A percentile compares a stretch with the other conserved stretches of the same genome.
These are phyloP conservation scores for Boletus subparvulus DNA, from an alignment of 768 basidiomycete species.

Conservation along the genomic window DNA sequence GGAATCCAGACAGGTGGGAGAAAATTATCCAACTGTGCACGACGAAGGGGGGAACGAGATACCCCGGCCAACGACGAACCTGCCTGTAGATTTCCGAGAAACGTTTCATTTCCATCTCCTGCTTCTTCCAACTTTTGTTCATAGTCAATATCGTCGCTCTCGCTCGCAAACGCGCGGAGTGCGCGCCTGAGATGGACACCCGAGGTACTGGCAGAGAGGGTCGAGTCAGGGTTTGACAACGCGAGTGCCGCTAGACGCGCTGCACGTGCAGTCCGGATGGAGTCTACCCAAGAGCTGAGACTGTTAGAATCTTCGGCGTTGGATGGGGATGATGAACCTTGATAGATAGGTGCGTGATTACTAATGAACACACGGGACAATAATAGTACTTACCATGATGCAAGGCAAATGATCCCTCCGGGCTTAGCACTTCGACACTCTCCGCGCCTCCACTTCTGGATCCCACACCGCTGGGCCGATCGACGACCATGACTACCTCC, in stretches of 20 bases:
- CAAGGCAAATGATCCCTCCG: conserved; percentile 72
- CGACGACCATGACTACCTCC: conserved; percentile 60
- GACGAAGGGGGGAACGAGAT: conserved; percentile 16
- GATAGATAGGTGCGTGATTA: background rate
- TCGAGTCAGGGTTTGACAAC: conserved; percentile 74
- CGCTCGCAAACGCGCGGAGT: conserved; percentile 69
- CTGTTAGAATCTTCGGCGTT: conserved; percentile 1
- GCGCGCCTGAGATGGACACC: conserved; percentile 73
- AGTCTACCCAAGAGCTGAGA: conserved; percentile 62
- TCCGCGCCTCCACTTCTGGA: conserved; percentile 42
- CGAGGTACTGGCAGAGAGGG: conserved; percentile 73
- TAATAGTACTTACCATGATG: conserved; percentile 53
- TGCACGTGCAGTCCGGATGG: conserved; percentile 68
- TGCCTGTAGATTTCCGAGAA: background rate
- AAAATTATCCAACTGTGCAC: conserved; percentile 49
- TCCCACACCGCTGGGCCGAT: conserved; percentile 22
- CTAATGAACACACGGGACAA: background rate
- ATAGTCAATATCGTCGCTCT: conserved; percentile 29
- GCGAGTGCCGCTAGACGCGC: conserved; percentile 70
- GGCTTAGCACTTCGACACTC: conserved; percentile 72
- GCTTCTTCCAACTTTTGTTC: conserved; percentile 48
- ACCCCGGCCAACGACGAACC: background rate
- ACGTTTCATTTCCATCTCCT: conserved; percentile 37
- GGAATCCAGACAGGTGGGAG: conserved; percentile 93
- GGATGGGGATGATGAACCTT: conserved; percentile 6